A percentile compares a stretch with the other conserved stretches of the same genome.
Evolutionary conservation across 163 green algal species (phyloP).

Genomic region (Smithsoniella earleae): DNA sequence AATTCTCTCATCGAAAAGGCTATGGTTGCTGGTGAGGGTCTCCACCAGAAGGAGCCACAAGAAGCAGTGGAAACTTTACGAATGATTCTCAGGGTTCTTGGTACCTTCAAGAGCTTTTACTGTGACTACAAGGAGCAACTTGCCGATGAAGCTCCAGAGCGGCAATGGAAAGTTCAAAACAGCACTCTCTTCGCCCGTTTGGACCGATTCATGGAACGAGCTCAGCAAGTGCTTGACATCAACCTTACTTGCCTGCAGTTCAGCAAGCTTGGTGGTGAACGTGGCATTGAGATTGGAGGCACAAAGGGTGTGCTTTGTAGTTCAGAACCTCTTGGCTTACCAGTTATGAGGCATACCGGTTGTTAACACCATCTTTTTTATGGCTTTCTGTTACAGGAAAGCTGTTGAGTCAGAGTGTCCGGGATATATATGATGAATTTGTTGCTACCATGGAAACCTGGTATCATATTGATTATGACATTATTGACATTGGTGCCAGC

Average conservation of each 20-base stretch:
- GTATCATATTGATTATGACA: constrained; percentile 31
- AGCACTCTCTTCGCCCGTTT: constrained; percentile 66
- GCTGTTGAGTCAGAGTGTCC: constrained; percentile 24
- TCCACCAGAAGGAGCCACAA: constrained; percentile 54
- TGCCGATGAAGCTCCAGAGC: constrained; percentile 46
- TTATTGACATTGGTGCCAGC: constrained; percentile 16
- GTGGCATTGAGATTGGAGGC: constrained; percentile 73
- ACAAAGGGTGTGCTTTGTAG: constrained; percentile 43
- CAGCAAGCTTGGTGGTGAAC: constrained; percentile 61
- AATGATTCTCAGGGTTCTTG: constrained; percentile 63
- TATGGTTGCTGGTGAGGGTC: constrained; percentile 46
- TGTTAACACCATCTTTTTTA: not conserved
- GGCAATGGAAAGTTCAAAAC: constrained; percentile 77
- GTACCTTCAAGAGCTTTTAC: constrained; percentile 78
- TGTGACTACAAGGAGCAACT: constrained; percentile 62
- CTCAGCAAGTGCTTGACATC: constrained; percentile 73
- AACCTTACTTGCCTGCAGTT: constrained; percentile 71
- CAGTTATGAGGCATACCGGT: not conserved
- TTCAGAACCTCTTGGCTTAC: not conserved
- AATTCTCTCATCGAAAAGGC: constrained; percentile 69
- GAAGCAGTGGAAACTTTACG: constrained; percentile 77
- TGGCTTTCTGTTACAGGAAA: constrained; percentile 9
- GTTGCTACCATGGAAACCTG: constrained; percentile 26
- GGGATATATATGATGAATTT: constrained; percentile 27
- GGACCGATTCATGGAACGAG: constrained; percentile 71